Percentiles rank a stretch among this genome's conserved stretches.
Evolutionary conservation across 768 basidiomycete genomes (phyloP).

Genomic region (Daedaleopsis sinensis): DNA sequence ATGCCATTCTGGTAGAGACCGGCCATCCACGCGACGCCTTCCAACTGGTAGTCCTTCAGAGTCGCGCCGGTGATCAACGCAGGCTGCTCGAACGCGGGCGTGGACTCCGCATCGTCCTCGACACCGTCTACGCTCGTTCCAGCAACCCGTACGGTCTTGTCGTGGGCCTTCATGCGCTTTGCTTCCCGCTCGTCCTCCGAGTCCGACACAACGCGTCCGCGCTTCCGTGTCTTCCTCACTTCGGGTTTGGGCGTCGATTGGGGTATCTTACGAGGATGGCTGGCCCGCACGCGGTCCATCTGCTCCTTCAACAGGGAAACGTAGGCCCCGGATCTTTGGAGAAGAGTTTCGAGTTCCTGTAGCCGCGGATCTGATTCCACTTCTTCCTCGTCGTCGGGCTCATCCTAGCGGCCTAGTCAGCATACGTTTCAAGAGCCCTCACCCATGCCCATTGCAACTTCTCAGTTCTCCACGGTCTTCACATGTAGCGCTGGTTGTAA

Average conservation of each 20-base stretch:
- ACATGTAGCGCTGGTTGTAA: no score
- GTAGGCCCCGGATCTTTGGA: constrained; percentile 79
- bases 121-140: background rate
- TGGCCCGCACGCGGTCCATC: constrained; percentile 56
- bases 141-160: background rate
- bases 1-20: constrained; percentile 85
- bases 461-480: no score
- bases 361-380: constrained; percentile 16
- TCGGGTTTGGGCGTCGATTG: constrained; percentile 16
- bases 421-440: no score
- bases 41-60: constrained; percentile 89
- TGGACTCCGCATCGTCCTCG: background rate
- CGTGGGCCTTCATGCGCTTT: constrained; percentile 28
- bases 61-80: constrained; percentile 80
- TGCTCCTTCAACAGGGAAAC: constrained; percentile 69
- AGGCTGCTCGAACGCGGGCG: constrained; percentile 64
- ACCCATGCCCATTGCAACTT: no score
- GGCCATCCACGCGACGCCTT: constrained; percentile 96
- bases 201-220: constrained; percentile 19
- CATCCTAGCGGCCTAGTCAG: background rate
- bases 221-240: constrained; percentile 13
- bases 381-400: background rate
- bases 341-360: constrained; percentile 58
- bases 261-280: constrained; percentile 16
- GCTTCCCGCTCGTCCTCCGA: constrained; percentile 16